phyloP scores from a whole-genome alignment of 2,329 filamentous ascomycete genomes.

The Fusarium equiseti region DNA sequence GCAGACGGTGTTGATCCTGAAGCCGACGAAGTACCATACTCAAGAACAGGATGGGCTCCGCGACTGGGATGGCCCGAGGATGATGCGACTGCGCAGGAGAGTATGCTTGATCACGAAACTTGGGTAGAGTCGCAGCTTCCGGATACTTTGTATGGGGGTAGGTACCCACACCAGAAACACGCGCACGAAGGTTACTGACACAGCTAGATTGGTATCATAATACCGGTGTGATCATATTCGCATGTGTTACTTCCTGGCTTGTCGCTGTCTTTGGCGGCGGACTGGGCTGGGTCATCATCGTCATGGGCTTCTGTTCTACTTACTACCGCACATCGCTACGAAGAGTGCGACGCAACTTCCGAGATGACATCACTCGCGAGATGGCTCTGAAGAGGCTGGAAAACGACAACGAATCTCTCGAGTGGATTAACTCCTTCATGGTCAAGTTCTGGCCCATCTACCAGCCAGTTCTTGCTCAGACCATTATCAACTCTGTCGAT shows the following conservation, averaged over 20 bases:
- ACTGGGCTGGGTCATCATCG: constrained; percentile 89
- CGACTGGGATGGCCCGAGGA: constrained; percentile 80
- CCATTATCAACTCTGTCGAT: constrained; percentile 92
- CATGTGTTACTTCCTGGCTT: constrained; percentile 90
- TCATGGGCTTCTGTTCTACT: constrained; percentile 92
- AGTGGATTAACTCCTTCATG: constrained; percentile 99
- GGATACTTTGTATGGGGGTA: constrained; percentile 91
- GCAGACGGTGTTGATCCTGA: constrained; percentile 64
- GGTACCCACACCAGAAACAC: constrained; percentile 43
- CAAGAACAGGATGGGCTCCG: constrained; percentile 86
- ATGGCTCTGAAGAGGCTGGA: constrained; percentile 89
- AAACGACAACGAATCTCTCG: constrained; percentile 89
- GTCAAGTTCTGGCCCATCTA: constrained; percentile 99
- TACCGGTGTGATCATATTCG: constrained; percentile 91
- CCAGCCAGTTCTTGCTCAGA: constrained; percentile 90
- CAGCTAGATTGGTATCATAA: constrained; percentile 97
- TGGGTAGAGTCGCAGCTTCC: constrained; percentile 86
- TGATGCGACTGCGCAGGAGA: constrained; percentile 69
- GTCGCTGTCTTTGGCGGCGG: constrained; percentile 91
- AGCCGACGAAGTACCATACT: constrained; percentile 61
- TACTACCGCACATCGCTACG: constrained; percentile 97
- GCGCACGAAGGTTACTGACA: constrained; percentile 16
- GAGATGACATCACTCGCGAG: constrained; percentile 92
- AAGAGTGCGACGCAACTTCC: constrained; percentile 92
- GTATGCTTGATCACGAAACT: constrained; percentile 87